Base-by-base conservation (phyloP, 2,329 filamentous ascomycete genomes). In the Colletotrichum echinochloae region DNA sequence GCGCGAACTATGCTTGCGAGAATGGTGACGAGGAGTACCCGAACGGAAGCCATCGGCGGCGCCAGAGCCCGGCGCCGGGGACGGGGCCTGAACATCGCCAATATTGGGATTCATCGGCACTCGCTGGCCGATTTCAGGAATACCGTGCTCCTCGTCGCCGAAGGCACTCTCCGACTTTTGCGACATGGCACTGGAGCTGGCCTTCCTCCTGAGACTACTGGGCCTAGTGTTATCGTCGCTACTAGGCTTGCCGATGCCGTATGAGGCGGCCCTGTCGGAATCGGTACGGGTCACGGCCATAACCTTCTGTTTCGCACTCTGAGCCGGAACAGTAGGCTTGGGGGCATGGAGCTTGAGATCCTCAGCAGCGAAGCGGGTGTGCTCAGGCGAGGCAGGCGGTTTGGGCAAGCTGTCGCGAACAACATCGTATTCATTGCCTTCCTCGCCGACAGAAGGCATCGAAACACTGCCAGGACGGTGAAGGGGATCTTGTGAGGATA, bases 81-180 rank as follows among this genome's bases (percentile, higher is more conserved):
- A 96, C 2, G 96, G 96, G 18, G 96, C 96, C 83, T 99, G 96
- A 12, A 98, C 96, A 79, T 98, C 95, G 72, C 96, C 96, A 52
- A 96, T 93, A 79, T 96, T 90, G 63, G 91, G 92, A 78, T 96
- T 92, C 93, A 99, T 96, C 60, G 96, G 96, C 48, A 99, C 95
- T 77, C 95, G 92, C 77, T 93, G 90, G 57, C 95, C 95, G 74
- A 98, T 96, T 78, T 97, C 93, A 2, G 95, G 95, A 75, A 98
- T 97, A 28, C 95, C 95, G 65, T 94, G 91, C 73, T 96, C 93
- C 55, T 95, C 92, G 23, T 92, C 92, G 28, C 68, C 72, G 14
- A 73, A 73, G 57, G 66, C 63, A 35, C 66, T 70, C 35, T 72
- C 66, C 9, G 63, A 70, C 49, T 82, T 78, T 73, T 91, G 82